These are phyloP conservation scores for Naegleria lovaniensis DNA, from an alignment of 208 protist species.

Conservation along the genomic window DNA sequence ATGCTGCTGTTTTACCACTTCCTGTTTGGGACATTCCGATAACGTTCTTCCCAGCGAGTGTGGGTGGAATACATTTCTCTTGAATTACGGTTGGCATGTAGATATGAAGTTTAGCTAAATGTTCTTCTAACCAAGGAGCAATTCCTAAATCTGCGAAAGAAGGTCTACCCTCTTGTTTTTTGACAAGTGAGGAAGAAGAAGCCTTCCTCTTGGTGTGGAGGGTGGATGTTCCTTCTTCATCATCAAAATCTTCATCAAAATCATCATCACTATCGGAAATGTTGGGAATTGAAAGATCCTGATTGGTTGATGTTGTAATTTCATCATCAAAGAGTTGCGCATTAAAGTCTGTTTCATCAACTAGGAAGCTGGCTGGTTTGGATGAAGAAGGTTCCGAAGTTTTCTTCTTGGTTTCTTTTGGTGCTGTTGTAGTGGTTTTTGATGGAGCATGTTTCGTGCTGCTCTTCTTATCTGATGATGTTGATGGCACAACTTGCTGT, in stretches of 20 bases:
- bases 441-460: too few relatives aligned
- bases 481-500: too few relatives aligned
- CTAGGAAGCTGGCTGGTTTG: too few relatives aligned
- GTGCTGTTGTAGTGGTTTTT: too few relatives aligned
- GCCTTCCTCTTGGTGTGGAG: neutral
- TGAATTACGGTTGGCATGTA: conserved; percentile 66
- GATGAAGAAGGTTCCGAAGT: too few relatives aligned
- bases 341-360: too few relatives aligned
- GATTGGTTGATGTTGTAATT: too few relatives aligned
- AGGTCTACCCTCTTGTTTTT: neutral
- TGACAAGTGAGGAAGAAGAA: too few relatives aligned
- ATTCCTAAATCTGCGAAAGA: neutral
- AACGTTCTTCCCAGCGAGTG: conserved; percentile 72
- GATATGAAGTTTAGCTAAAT: neutral
- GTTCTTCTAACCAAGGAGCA: neutral
- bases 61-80: conserved; percentile 59
- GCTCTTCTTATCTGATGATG: too few relatives aligned
- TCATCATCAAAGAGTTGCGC: too few relatives aligned
- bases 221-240: neutral
- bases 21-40: conserved; percentile 89
- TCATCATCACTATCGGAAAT: neutral
- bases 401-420: too few relatives aligned
- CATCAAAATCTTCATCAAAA: neutral
- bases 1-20: conserved; percentile 95
- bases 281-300: too few relatives aligned